Evolutionary conservation across 140 eudicot species (phyloP).

Genomic region (Anethum foeniculum): DNA sequence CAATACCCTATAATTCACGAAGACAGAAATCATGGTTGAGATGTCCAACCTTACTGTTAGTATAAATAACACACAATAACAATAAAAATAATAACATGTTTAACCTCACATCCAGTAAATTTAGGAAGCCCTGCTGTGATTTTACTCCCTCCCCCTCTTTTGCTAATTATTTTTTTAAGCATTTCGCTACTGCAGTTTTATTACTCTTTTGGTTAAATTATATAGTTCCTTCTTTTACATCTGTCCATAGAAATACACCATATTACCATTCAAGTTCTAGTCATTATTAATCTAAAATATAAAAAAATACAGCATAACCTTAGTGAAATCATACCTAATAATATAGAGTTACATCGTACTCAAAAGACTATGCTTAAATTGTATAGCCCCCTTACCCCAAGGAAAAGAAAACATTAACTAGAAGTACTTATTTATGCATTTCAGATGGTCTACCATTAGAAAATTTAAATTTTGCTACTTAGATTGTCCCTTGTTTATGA

Average conservation of each 20-base stretch:
- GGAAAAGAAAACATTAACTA: not conserved
- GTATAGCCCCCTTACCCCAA: not conserved
- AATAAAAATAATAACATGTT: not conserved
- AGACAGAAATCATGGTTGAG: conserved; percentile 16
- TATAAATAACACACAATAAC: not conserved
- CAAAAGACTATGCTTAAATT: not conserved
- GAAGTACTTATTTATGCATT: not conserved
- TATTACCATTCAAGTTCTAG: not conserved
- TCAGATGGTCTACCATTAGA: not conserved
- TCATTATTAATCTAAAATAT: not conserved
- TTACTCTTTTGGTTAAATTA: not conserved
- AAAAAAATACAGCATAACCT: not conserved
- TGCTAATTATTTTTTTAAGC: not conserved
- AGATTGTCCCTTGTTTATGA: not conserved
- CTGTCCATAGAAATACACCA: not conserved
- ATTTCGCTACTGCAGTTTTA: not conserved
- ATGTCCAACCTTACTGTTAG: not conserved
- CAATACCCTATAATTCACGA: conserved; percentile 65
- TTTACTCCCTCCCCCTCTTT: not conserved
- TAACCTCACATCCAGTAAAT: not conserved
- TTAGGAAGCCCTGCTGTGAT: not conserved
- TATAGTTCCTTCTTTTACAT: not conserved
- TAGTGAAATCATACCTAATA: not conserved
- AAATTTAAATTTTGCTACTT: not conserved
- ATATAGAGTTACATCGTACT: not conserved